A percentile compares a stretch with the other conserved stretches of the same genome.
phyloP scores from a whole-genome alignment of 345 rosid genomes.

The Zanthoxylum bungeanum region DNA sequence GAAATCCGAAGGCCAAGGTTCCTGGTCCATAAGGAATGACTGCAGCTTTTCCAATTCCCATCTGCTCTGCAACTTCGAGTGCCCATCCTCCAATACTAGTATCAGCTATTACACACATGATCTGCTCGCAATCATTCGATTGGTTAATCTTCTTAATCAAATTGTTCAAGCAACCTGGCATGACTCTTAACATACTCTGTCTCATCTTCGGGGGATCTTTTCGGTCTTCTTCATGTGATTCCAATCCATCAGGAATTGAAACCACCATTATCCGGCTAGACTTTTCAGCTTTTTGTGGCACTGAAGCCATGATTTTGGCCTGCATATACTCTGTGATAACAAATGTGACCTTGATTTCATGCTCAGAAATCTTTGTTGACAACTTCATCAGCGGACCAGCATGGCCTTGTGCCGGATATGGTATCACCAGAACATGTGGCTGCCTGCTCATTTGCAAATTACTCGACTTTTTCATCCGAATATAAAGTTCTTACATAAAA shows the following conservation, averaged over 20 bases:
- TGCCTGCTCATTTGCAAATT: conserved; percentile 3
- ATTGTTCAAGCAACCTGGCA: conserved; percentile 15
- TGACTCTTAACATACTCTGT: conserved; percentile 4
- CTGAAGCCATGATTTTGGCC: conserved; percentile 15
- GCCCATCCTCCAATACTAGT: conserved; percentile 22
- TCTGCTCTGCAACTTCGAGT: conserved; percentile 21
- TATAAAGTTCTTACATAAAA: no score
- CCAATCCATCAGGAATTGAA: conserved; percentile 24
- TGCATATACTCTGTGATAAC: conserved; percentile 24
- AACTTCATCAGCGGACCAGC: conserved; percentile 34
- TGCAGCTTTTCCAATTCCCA: conserved; percentile 16
- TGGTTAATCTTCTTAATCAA: conserved; percentile 25
- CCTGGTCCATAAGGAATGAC: conserved; percentile 18
- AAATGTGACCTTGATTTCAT: conserved; percentile 40
- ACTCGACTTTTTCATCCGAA: no score
- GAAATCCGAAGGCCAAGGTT: conserved; percentile 12
- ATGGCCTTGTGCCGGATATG: conserved; percentile 37
- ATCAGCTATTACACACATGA: conserved; percentile 30
- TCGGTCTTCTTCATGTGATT: not conserved
- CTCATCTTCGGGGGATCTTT: conserved; percentile 3
- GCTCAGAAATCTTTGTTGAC: conserved; percentile 24
- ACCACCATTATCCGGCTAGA: conserved; percentile 15
- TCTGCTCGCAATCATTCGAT: conserved; percentile 5
- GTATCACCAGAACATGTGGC: conserved; percentile 25
- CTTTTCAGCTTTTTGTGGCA: not conserved